Conservation (phyloP, 202 grass and related monocot genomes). For the Elaeis oleifera region DNA sequence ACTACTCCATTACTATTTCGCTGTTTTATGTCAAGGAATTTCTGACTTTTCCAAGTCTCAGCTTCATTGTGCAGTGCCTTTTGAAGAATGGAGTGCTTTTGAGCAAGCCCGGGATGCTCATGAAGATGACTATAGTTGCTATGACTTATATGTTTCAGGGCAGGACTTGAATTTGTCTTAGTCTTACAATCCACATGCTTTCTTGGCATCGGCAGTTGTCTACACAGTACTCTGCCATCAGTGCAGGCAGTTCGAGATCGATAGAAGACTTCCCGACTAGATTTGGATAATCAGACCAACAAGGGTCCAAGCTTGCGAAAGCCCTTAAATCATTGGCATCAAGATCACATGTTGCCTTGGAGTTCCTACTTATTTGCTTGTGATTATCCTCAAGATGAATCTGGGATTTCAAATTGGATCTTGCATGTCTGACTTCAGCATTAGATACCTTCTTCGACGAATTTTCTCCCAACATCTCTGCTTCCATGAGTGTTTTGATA, state of each 20-base stretch:
- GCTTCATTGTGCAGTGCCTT: slow-evolving; percentile 52
- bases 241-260: slow-evolving; percentile 47
- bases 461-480: slow-evolving; percentile 58
- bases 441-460: slow-evolving; percentile 38
- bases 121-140: slow-evolving; percentile 25
- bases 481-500: slow-evolving; percentile 79
- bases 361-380: slow-evolving; percentile 17
- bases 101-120: slow-evolving; percentile 13
- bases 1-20: not conserved
- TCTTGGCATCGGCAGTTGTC: slow-evolving; percentile 30
- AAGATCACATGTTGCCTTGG: slow-evolving; percentile 10
- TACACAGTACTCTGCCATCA: slow-evolving; percentile 42
- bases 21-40: slow-evolving; percentile 16
- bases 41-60: slow-evolving; percentile 45
- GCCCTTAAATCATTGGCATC: slow-evolving; percentile 1
- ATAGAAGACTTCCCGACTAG: slow-evolving; percentile 36
- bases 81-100: slow-evolving; percentile 37
- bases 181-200: slow-evolving; percentile 15
- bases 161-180: slow-evolving; percentile 12
- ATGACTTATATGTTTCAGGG: slow-evolving; percentile 19
- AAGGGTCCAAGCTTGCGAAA: slow-evolving; percentile 19
- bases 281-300: slow-evolving; percentile 13
- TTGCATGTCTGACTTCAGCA: slow-evolving; percentile 21
- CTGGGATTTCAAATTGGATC: slow-evolving; percentile 3
- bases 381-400: slow-evolving; percentile 16